These are phyloP conservation scores for Plantago ovata DNA, from an alignment of 257 asterid genomes.

Conservation along the genomic window DNA sequence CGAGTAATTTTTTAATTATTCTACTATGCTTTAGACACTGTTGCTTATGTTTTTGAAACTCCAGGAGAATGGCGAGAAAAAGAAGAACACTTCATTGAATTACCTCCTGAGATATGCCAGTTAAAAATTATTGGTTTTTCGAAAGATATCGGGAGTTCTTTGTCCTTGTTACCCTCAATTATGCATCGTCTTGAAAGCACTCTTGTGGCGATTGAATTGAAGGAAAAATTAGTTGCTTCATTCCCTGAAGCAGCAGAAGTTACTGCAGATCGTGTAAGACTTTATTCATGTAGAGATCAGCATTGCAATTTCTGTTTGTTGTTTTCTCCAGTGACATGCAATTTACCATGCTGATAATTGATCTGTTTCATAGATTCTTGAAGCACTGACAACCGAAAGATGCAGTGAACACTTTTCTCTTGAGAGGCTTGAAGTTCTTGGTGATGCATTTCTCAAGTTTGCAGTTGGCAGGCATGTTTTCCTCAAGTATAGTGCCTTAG, in stretches of 20 bases:
- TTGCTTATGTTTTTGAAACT: slow-evolving; percentile 19
- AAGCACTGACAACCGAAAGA: slow-evolving; percentile 95
- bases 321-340: slow-evolving; percentile 13
- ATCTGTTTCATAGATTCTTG: slow-evolving; percentile 74
- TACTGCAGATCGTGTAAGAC: slow-evolving; percentile 61
- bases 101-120: slow-evolving; percentile 95
- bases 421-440: slow-evolving; percentile 98
- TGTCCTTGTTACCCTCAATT: slow-evolving; percentile 86
- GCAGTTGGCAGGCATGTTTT: slow-evolving; percentile 89
- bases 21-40: too few relatives aligned
- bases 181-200: slow-evolving; percentile 89
- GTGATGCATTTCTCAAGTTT: slow-evolving; percentile 95
- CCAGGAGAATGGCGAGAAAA: slow-evolving; percentile 62
- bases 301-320: slow-evolving; percentile 13
- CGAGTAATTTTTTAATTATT: too few relatives aligned
- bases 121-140: slow-evolving; percentile 90
- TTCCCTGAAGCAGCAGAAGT: slow-evolving; percentile 82
- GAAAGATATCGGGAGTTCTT: slow-evolving; percentile 93
- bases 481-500: slow-evolving; percentile 60
- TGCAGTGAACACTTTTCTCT: slow-evolving; percentile 80
- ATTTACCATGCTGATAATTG: slow-evolving; percentile 20
- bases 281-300: slow-evolving; percentile 13
- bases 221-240: slow-evolving; percentile 58
- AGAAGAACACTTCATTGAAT: slow-evolving; percentile 81
- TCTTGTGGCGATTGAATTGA: slow-evolving; percentile 86